Conservation (phyloP, 768 basidiomycete species). For the Clitopilus hobsonii region DNA sequence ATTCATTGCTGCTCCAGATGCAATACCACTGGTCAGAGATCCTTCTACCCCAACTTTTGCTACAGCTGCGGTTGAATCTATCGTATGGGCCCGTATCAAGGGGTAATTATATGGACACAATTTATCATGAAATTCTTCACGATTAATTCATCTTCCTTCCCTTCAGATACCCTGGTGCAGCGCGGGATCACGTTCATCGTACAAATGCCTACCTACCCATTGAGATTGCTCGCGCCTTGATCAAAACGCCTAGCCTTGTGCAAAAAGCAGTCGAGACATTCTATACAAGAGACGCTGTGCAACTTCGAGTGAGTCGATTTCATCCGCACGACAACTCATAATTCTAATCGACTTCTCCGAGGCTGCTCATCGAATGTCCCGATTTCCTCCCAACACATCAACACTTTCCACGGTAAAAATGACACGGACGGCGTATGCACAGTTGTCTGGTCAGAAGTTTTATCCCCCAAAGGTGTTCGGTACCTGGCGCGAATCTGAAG, state of each 20-base stretch:
- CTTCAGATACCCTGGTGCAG: slow-evolving; percentile 65
- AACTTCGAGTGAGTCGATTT: slow-evolving; percentile 65
- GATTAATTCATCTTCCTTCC: slow-evolving; percentile 2
- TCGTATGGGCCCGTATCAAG: slow-evolving; percentile 66
- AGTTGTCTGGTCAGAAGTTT: slow-evolving; percentile 87
- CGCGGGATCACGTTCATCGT: slow-evolving; percentile 64
- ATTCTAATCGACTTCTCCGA: slow-evolving; percentile 20
- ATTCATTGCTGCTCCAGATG: slow-evolving; percentile 58
- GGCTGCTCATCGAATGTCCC: slow-evolving; percentile 86
- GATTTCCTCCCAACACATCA: slow-evolving; percentile 74
- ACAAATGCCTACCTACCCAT: slow-evolving; percentile 77
- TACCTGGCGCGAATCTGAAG: slow-evolving; percentile 59
- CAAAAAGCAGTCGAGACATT: slow-evolving; percentile 90
- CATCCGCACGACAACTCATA: not conserved
- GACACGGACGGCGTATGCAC: slow-evolving; percentile 93
- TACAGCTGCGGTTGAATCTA: slow-evolving; percentile 52
- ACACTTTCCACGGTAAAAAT: slow-evolving; percentile 62
- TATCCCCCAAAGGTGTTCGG: slow-evolving; percentile 90
- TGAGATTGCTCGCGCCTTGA: slow-evolving; percentile 74
- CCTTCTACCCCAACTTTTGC: slow-evolving; percentile 51
- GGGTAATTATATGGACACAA: slow-evolving; percentile 36
- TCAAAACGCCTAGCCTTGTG: slow-evolving; percentile 58
- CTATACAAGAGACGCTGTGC: slow-evolving; percentile 90
- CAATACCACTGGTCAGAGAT: slow-evolving; percentile 59
- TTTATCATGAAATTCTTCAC: no score